Evolutionary conservation across 2,329 filamentous ascomycete species (phyloP), one percentile per base, ranked within the genome.

Genomic region (Neofusicoccum parvum): DNA sequence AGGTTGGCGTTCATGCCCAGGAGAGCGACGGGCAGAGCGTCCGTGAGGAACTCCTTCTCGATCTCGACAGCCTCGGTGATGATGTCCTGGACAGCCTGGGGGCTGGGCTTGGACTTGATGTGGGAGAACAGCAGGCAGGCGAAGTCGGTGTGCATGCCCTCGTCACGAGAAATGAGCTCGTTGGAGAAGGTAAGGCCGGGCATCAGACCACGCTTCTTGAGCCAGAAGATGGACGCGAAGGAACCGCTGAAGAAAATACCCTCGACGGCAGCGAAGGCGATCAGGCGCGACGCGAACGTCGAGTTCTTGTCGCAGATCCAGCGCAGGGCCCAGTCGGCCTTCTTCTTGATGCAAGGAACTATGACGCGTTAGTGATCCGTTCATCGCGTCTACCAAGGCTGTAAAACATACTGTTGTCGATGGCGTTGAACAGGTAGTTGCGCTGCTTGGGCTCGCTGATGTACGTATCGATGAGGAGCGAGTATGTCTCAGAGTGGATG

Each of bases 171-270:
- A 84, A 99, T 99, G 76, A 99, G 91, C 86, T 99, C 95, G 85
- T 99, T 99, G 79, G 95, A 98, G 86, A 99, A 99, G 72, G 95
- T 98, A 69, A 99, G 87, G 73, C 95, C 95, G 54, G 95, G 91
- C 95, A 99, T 99, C 72, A 99, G 89, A 72, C 95, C 95, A 80
- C 96, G 95, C 90, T 99, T 99, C 92, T 98, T 99, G 76, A 99
- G 86, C 95, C 95, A 99, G 87, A 99, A 99, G 83, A 99, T 98
- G 71, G 95, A 96, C 3, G 95, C 95, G 75, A 99, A 99, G 27
- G 95, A 96, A 69, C 95, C 95, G 73, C 91, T 95, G 89, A 99
- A 99, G 90, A 99, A 99, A 84, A 99, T 99, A 78, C 95, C 95
- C 84, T 99, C 95, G 64, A 99, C 94, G 50, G 95, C 95, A 70